Base-by-base conservation (phyloP, 352 stramenopile genomes). In the Pilasporangium apinafurcum region DNA sequence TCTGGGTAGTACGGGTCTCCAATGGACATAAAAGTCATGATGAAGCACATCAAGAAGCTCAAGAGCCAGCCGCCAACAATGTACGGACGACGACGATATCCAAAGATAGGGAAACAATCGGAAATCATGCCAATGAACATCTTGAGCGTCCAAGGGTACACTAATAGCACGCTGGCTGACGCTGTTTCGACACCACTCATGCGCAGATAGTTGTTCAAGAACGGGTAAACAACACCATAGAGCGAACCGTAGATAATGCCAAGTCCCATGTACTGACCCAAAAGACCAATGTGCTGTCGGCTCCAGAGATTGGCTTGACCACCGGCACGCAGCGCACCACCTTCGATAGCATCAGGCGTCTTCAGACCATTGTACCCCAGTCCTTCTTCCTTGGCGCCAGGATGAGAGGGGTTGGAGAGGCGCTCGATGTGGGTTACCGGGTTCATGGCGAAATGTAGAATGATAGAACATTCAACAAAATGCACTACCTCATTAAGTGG, bases 11-110 rank as follows among this genome's bases (percentile, higher is more conserved):
- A 66, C 17, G 30, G 60, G 22, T 42, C 18, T 3, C 45, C 42
- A 20, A 66, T 50, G 25, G 37, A 25, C 14, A 41, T 54, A 21
- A 17, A 45, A 3, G 56, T 51, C 22, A 66, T 33, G 16, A 48
- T n/a, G 14, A 64, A 8, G 3, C 53, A 43, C 29, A 34, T 58
- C 8, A 26, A 12, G 16, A 53, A 44, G 31, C 31, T 56, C 8
- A 66, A 16, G n/a, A 44, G 6, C 54, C 57, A 68, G 21, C 71
- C 74, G 30, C 75, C 45, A 4, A 65, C 53, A 48, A 85, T 77
- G 41, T 67, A 67, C 8, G 58, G 58, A 1, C 55, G 54, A 10
- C 58, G 44, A 8, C 58, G 53, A 13, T 54, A 57, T 6, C 58
- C 55, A 22, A 52, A 51, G 42, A 67, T 65, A 0, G 58, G 58